phyloP scores from a whole-genome alignment of 2,329 filamentous ascomycete species.

The Fusarium equiseti region DNA sequence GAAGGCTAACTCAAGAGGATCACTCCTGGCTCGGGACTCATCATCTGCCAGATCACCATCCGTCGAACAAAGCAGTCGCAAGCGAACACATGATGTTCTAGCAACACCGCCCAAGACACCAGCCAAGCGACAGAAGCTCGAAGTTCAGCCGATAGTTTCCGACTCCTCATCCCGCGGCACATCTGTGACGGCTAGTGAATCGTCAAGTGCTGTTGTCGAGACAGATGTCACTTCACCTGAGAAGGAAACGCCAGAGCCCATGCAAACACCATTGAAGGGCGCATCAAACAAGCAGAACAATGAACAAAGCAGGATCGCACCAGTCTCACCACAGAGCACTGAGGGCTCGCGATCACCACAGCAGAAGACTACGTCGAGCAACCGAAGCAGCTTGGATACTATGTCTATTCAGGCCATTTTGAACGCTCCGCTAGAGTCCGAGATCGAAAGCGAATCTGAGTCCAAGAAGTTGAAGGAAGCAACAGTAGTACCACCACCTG shows the following conservation, averaged over 20 bases:
- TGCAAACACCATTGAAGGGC: slow-evolving; percentile 46
- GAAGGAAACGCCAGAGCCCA: slow-evolving; percentile 58
- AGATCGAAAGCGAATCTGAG: slow-evolving; percentile 33
- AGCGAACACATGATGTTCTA: slow-evolving; percentile 58
- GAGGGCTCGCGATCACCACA: slow-evolving; percentile 46
- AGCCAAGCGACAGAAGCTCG: slow-evolving; percentile 62
- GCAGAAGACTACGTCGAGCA: slow-evolving; percentile 13
- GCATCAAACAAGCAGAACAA: slow-evolving; percentile 19
- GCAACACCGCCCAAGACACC: slow-evolving; percentile 69
- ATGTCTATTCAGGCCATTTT: slow-evolving; percentile 53
- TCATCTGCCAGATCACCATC: slow-evolving; percentile 49
- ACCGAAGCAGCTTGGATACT: slow-evolving; percentile 36
- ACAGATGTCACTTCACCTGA: slow-evolving; percentile 65
- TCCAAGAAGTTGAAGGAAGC: slow-evolving; percentile 23
- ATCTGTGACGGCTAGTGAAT: slow-evolving; percentile 51
- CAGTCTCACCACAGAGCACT: slow-evolving; percentile 51
- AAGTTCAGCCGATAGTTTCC: slow-evolving; percentile 44
- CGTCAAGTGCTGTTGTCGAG: slow-evolving; percentile 48
- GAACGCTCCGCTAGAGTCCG: slow-evolving; percentile 45
- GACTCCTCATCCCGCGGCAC: slow-evolving; percentile 54
- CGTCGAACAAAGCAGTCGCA: slow-evolving; percentile 50
- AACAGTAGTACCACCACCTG: slow-evolving; percentile 20
- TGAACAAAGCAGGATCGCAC: slow-evolving; percentile 32
- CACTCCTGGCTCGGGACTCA: slow-evolving; percentile 51
- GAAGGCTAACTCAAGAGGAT: slow-evolving; percentile 54